Conservation (phyloP, 2,329 filamentous ascomycete genomes). For the Ophiostoma sp. region DNA sequence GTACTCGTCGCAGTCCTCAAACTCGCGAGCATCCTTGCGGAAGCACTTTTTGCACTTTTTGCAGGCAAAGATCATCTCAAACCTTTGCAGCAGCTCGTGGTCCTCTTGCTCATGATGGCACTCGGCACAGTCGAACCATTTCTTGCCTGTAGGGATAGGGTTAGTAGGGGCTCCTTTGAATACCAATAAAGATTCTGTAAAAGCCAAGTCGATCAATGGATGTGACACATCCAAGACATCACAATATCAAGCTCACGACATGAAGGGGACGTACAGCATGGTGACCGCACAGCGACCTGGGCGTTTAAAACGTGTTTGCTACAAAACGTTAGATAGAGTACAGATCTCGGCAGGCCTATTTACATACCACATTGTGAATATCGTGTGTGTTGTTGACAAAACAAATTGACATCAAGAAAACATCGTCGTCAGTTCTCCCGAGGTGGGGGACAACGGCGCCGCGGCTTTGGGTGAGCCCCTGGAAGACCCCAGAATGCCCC, state of each 20-base stretch:
- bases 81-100: constrained; percentile 68
- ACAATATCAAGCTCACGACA: too few species aligned
- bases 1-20: constrained; percentile 96
- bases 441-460: neutral
- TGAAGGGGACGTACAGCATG: constrained; percentile 70
- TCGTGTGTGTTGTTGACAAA: constrained; percentile 13
- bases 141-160: constrained; percentile 55
- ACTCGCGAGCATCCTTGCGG: constrained; percentile 85
- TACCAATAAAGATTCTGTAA: neutral
- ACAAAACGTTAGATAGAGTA: neutral
- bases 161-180: neutral
- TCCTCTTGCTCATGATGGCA: constrained; percentile 79
- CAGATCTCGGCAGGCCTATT: neutral
- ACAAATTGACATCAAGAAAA: neutral
- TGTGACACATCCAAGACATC: neutral
- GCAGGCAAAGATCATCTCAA: constrained; percentile 93
- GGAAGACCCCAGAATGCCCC: constrained; percentile 16
- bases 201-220: neutral
- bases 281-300: constrained; percentile 90
- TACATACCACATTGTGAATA: constrained; percentile 23
- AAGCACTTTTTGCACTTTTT: constrained; percentile 99
- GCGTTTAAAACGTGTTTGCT: constrained; percentile 99
- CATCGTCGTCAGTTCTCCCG: neutral
- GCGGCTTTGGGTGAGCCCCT: constrained; percentile 12
- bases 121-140: constrained; percentile 98